Percentiles rank a stretch among this genome's conserved stretches.
Conservation (phyloP, 2,329 filamentous ascomycete species). For the Phialemonium atrogriseum region DNA sequence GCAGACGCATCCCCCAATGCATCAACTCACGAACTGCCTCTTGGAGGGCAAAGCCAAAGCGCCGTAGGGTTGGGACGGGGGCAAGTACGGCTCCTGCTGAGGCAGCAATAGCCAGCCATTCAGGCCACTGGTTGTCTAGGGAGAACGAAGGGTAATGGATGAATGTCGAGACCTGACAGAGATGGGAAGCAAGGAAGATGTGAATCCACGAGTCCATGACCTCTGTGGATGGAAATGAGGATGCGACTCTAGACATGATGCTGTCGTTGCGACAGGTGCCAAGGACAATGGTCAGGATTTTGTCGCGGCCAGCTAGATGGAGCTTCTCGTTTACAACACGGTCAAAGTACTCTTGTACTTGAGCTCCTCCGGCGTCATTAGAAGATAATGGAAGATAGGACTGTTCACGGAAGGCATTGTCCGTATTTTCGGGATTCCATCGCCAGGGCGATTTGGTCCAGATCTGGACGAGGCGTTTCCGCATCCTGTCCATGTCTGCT, state of each 20-base stretch:
- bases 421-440: slow-evolving; percentile 36
- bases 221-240: slow-evolving; percentile 54
- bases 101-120: slow-evolving; percentile 51
- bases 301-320: slow-evolving; percentile 45
- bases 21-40: slow-evolving; percentile 39
- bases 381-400: slow-evolving; percentile 34
- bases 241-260: slow-evolving; percentile 43
- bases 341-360: slow-evolving; percentile 30
- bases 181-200: slow-evolving; percentile 48
- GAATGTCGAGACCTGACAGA: slow-evolving; percentile 48
- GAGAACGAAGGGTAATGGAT: slow-evolving; percentile 54
- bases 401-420: slow-evolving; percentile 35
- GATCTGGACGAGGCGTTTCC: slow-evolving; percentile 36
- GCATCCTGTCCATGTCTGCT: slow-evolving; percentile 34
- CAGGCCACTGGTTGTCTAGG: slow-evolving; percentile 45
- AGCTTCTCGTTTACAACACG: slow-evolving; percentile 35
- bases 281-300: slow-evolving; percentile 55
- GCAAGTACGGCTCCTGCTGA: slow-evolving; percentile 53
- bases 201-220: slow-evolving; percentile 54
- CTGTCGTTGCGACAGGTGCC: slow-evolving; percentile 44
- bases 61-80: slow-evolving; percentile 48
- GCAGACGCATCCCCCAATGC: no score
- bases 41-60: slow-evolving; percentile 50
- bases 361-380: slow-evolving; percentile 26
- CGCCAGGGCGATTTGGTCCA: slow-evolving; percentile 44